These are phyloP conservation scores for Scytalidium sp. DNA, from an alignment of 2,329 filamentous ascomycete genomes.

Conservation along the genomic window DNA sequence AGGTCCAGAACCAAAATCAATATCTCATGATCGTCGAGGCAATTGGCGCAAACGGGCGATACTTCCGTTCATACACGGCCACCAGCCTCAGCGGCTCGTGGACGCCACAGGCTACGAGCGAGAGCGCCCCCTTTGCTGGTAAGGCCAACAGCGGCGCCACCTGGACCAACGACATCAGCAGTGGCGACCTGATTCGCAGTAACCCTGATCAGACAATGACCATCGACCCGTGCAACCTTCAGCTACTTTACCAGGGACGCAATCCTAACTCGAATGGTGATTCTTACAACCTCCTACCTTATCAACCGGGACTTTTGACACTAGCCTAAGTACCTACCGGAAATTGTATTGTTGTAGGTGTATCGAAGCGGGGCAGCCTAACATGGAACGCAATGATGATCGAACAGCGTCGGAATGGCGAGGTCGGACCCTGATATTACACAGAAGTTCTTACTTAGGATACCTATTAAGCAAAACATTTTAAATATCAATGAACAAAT, in stretches of 20 bases:
- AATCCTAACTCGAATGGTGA: constrained; percentile 37
- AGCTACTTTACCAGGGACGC: constrained; percentile 62
- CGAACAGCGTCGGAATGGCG: background rate
- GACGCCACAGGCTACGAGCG: constrained; percentile 54
- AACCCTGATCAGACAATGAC: constrained; percentile 60
- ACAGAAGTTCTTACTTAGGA: no score
- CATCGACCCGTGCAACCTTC: constrained; percentile 61
- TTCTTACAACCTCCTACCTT: constrained; percentile 51
- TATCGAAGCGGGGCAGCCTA: background rate
- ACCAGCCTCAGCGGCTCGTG: constrained; percentile 52
- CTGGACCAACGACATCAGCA: constrained; percentile 67
- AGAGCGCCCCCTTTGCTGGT: constrained; percentile 61
- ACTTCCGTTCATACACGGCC: constrained; percentile 66
- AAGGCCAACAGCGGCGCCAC: constrained; percentile 61
- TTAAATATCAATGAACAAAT: no score
- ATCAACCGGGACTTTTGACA: constrained; percentile 53
- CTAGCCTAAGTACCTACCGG: constrained; percentile 21
- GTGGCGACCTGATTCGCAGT: constrained; percentile 58
- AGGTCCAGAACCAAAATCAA: constrained; percentile 45
- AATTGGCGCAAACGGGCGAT: constrained; percentile 54
- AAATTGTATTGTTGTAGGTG: background rate
- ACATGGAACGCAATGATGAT: background rate
- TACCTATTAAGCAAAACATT: no score
- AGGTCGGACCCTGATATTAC: no score
- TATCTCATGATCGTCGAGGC: constrained; percentile 70